Percentiles rank a stretch among this genome's conserved stretches.
These are phyloP conservation scores for Asparagopsis taxiformis DNA, from an alignment of 31 red algal species.

Conservation along the genomic window DNA sequence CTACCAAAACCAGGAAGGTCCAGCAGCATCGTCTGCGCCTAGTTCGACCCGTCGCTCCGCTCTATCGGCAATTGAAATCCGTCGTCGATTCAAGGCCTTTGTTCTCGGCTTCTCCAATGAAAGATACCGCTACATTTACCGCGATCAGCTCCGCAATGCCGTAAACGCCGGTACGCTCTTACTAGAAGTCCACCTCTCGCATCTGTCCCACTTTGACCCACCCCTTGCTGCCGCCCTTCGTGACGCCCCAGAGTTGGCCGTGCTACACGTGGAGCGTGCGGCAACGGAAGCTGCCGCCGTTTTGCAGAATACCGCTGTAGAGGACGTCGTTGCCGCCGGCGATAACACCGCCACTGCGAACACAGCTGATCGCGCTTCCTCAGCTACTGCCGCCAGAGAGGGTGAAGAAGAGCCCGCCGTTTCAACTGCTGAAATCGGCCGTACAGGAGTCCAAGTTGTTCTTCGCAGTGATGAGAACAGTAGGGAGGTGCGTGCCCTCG, in stretches of 20 bases:
- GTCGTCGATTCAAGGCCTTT: slow-evolving; percentile 83
- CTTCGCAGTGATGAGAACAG: slow-evolving; percentile 56
- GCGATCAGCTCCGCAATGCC: slow-evolving; percentile 73
- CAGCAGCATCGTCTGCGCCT: neutral
- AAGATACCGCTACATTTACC: slow-evolving; percentile 73
- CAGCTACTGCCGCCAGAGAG: slow-evolving; percentile 9
- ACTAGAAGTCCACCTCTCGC: slow-evolving; percentile 59
- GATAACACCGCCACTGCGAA: neutral
- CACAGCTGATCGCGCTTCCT: neutral
- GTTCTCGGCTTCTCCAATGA: slow-evolving; percentile 83
- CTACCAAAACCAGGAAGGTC: slow-evolving; percentile 68
- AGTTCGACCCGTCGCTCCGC: slow-evolving; percentile 6
- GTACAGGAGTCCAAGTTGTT: slow-evolving; percentile 64
- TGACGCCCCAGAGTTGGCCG: slow-evolving; percentile 52
- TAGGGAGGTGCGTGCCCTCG: slow-evolving; percentile 63
- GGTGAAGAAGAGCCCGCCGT: slow-evolving; percentile 25
- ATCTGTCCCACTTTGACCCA: slow-evolving; percentile 90
- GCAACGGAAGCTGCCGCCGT: slow-evolving; percentile 62
- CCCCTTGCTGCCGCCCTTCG: slow-evolving; percentile 73
- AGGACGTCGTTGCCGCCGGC: slow-evolving; percentile 16
- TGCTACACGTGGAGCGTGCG: slow-evolving; percentile 65
- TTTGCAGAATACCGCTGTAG: slow-evolving; percentile 35
- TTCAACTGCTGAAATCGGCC: slow-evolving; percentile 18
- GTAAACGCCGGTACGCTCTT: slow-evolving; percentile 67
- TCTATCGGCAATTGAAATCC: slow-evolving; percentile 43